A percentile compares a stretch with the other conserved stretches of the same genome.
These are phyloP conservation scores for Rhypophila decipiens DNA, from an alignment of 495 filamentous ascomycete genomes.

Conservation along the genomic window DNA sequence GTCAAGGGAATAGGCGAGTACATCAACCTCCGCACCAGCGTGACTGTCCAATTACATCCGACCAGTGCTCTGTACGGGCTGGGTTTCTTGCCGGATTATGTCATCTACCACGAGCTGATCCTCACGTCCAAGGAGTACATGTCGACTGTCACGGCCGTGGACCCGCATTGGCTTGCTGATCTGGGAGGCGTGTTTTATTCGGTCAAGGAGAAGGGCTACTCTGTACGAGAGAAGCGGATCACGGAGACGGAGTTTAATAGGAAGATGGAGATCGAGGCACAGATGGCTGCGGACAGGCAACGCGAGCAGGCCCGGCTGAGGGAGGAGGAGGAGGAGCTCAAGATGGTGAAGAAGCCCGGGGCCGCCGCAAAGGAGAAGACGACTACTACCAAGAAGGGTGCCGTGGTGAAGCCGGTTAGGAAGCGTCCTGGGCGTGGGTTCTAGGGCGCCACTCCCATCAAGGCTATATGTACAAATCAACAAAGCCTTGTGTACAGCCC, in stretches of 20 bases:
- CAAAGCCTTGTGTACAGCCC: no score
- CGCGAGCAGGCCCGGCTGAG: conserved; percentile 56
- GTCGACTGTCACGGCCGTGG: conserved; percentile 93
- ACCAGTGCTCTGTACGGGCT: conserved; percentile 88
- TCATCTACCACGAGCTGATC: conserved; percentile 97
- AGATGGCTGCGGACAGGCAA: conserved; percentile 85
- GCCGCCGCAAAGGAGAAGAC: conserved; percentile 42
- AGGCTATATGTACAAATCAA: no score
- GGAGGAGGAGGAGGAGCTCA: conserved; percentile 37
- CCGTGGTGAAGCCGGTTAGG: conserved; percentile 58
- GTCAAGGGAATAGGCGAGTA: conserved; percentile 97
- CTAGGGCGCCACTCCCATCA: no score
- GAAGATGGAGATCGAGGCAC: conserved; percentile 90
- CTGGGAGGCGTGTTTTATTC: conserved; percentile 98
- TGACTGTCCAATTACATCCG: conserved; percentile 89
- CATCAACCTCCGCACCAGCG: conserved; percentile 88
- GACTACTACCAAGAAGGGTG: conserved; percentile 38
- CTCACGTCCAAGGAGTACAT: conserved; percentile 98
- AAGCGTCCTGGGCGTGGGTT: conserved; percentile 33
- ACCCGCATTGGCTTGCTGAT: conserved; percentile 97
- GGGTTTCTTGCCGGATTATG: conserved; percentile 91
- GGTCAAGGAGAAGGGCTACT: conserved; percentile 96
- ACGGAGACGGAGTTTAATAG: conserved; percentile 92
- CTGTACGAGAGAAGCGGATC: conserved; percentile 77
- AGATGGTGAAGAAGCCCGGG: conserved; percentile 39